Conservation (phyloP, 371 early-diverging fungal species). For the Rhizopus delemar region DNA sequence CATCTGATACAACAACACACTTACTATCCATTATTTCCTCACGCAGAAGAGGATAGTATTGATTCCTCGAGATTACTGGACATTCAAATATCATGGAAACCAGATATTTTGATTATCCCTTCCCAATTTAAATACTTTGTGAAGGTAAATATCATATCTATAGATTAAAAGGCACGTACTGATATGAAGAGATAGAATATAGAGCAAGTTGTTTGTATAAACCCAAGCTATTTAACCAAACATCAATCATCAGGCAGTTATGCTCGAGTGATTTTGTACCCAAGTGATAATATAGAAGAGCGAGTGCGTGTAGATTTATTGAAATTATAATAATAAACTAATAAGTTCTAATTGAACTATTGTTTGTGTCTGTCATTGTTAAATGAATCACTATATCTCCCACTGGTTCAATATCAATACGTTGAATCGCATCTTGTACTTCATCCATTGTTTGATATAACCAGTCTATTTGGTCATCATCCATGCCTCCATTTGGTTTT, state of each 20-base stretch:
- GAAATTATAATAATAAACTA: conserved; percentile 46
- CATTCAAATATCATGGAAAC: conserved; percentile 57
- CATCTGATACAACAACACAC: conserved; percentile 80
- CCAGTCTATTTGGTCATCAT: conserved; percentile 33
- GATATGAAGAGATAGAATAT: conserved; percentile 28
- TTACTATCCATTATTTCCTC: conserved; percentile 82
- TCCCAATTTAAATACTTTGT: conserved; percentile 70
- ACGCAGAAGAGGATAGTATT: conserved; percentile 60
- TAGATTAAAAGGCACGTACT: background rate
- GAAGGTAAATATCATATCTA: conserved; percentile 34
- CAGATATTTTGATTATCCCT: conserved; percentile 82
- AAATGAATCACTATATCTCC: conserved; percentile 56
- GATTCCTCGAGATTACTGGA: conserved; percentile 49
- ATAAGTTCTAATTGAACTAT: conserved; percentile 20
- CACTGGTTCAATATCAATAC: conserved; percentile 44
- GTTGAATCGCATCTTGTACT: conserved; percentile 44
- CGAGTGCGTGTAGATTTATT: conserved; percentile 65
- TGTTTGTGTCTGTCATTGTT: conserved; percentile 33
- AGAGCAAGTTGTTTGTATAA: conserved; percentile 73
- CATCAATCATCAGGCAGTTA: conserved; percentile 73
- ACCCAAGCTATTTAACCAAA: conserved; percentile 76
- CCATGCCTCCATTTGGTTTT: conserved; percentile 33
- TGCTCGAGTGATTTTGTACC: conserved; percentile 70
- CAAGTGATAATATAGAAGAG: conserved; percentile 35
- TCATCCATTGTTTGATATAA: conserved; percentile 49